A percentile compares a stretch with the other conserved stretches of the same genome.
phyloP scores from a whole-genome alignment of 1,284 basidiomycete species.

The Trichosporon asahii region DNA sequence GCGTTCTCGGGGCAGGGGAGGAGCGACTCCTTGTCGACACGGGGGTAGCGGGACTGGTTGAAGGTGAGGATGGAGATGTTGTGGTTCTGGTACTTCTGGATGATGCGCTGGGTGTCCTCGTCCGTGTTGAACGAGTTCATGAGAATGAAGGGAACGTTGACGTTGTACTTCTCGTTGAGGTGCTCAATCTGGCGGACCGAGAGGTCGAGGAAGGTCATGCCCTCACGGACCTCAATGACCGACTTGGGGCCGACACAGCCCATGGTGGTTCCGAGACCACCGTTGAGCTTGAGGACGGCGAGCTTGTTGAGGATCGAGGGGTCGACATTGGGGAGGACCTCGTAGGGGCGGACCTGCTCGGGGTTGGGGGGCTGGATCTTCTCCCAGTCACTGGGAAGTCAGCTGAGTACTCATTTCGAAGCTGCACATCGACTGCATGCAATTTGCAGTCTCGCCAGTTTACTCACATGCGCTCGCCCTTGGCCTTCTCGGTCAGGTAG shows the following conservation, averaged over 20 bases:
- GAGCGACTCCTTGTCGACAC: slow-evolving; percentile 92
- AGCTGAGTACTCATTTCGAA: background rate
- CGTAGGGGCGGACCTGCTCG: slow-evolving; percentile 89
- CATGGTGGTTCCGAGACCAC: slow-evolving; percentile 77
- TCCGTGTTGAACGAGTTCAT: slow-evolving; percentile 99
- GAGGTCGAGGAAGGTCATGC: slow-evolving; percentile 99
- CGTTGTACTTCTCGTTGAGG: slow-evolving; percentile 60
- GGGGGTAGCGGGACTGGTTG: slow-evolving; percentile 98
- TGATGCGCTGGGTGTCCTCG: slow-evolving; percentile 93
- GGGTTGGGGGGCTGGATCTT: slow-evolving; percentile 90
- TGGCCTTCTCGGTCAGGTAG: slow-evolving; percentile 91
- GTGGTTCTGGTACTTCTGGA: slow-evolving; percentile 98
- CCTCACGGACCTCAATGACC: slow-evolving; percentile 87
- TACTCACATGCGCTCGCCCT: slow-evolving; percentile 87
- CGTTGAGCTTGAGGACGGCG: slow-evolving; percentile 98
- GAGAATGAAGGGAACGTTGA: slow-evolving; percentile 92
- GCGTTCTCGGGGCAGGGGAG: slow-evolving; percentile 83
- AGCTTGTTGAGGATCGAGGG: slow-evolving; percentile 81
- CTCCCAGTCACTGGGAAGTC: slow-evolving; percentile 78
- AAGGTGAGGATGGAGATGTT: slow-evolving; percentile 84
- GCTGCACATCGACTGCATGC: background rate
- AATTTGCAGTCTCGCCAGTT: background rate
- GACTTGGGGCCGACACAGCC: slow-evolving; percentile 64
- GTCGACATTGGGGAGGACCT: slow-evolving; percentile 65
- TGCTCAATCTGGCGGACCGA: slow-evolving; percentile 95